phyloP scores from a whole-genome alignment of 345 rosid species.

The Syzygium jambos region DNA sequence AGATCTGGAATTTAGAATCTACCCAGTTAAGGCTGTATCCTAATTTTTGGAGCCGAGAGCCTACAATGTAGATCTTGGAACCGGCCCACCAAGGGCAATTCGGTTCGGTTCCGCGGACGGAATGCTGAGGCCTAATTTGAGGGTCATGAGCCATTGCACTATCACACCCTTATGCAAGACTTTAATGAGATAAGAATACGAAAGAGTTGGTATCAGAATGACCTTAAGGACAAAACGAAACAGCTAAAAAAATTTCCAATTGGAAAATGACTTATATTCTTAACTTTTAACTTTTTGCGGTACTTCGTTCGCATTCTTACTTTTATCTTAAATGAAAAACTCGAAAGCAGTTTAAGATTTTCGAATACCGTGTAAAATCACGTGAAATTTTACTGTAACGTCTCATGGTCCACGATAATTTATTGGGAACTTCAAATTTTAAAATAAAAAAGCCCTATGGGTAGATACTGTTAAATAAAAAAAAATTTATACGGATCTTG shows the following conservation, averaged over 20 bases:
- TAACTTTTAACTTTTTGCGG: not conserved
- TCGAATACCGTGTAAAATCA: not conserved
- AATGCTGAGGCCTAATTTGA: too few species aligned
- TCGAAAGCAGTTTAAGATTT: not conserved
- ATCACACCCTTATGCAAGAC: too few species aligned
- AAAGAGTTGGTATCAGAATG: too few species aligned
- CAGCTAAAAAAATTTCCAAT: not conserved
- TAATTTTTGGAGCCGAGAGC: too few species aligned
- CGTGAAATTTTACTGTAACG: not conserved
- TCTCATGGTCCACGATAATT: not conserved
- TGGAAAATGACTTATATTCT: not conserved
- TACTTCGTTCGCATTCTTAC: not conserved
- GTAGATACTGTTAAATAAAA: not conserved
- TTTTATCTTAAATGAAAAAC: not conserved
- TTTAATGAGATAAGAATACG: too few species aligned
- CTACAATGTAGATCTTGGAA: too few species aligned
- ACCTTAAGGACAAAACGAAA: too few species aligned
- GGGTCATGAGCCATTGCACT: too few species aligned
- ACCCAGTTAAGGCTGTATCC: too few species aligned
- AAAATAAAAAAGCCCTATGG: accelerated
- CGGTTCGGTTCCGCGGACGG: too few species aligned
- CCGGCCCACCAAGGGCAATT: too few species aligned
- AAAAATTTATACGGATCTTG: not conserved
- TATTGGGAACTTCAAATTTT: not conserved
- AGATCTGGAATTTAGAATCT: too few species aligned